Evolutionary conservation across 257 asterid species (phyloP).

Genomic region (Nicotiana otophora): DNA sequence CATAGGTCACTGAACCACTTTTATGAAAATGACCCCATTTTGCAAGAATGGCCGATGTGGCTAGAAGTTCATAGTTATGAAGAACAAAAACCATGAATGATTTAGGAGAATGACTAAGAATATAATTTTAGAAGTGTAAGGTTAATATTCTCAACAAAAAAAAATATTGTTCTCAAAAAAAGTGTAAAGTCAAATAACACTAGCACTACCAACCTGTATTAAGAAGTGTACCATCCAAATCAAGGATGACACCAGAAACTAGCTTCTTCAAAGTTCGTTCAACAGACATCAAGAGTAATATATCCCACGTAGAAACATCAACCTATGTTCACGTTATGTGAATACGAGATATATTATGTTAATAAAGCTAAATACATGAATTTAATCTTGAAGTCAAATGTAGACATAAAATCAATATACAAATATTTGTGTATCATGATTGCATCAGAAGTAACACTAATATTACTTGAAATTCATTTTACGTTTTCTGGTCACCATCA

Average conservation of each 20-base stretch:
- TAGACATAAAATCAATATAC: background rate
- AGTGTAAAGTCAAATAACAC: background rate
- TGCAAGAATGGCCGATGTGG: no score
- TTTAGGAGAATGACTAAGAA: background rate
- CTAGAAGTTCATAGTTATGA: background rate
- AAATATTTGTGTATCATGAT: background rate
- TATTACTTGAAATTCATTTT: background rate
- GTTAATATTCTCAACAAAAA: background rate
- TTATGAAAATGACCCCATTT: no score
- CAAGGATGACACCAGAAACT: conserved; percentile 69
- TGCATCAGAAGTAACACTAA: background rate
- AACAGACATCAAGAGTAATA: conserved; percentile 24
- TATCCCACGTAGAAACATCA: background rate
- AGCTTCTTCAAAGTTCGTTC: conserved; percentile 51
- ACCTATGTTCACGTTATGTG: conserved; percentile 16
- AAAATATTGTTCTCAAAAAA: no score
- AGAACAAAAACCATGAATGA: conserved; percentile 4
- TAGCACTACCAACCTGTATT: conserved; percentile 60
- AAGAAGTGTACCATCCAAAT: conserved; percentile 91
- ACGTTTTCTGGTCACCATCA: background rate
- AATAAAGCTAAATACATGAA: background rate
- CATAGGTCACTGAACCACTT: no score
- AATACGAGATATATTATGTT: conserved; percentile 10
- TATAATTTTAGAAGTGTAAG: background rate
- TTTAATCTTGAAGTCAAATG: background rate